Percentiles rank a stretch among this genome's conserved stretches.
Conservation (phyloP, 2,329 filamentous ascomycete species). For the Paraphaeosphaeria sporulosa region DNA sequence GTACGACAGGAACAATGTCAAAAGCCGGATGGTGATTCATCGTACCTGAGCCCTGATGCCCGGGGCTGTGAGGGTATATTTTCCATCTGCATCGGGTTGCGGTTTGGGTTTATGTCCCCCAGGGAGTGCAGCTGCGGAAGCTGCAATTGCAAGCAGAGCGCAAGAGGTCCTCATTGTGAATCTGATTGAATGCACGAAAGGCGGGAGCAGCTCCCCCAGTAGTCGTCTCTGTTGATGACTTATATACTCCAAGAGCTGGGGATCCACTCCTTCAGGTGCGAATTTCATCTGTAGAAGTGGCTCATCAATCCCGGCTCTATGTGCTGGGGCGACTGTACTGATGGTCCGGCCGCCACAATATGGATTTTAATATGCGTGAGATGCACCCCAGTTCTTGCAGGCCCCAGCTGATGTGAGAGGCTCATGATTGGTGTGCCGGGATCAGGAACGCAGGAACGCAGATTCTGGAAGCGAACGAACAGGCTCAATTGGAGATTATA, state of each 20-base stretch:
- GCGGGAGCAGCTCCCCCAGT: constrained; percentile 11
- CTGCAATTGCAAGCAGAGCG: constrained; percentile 27
- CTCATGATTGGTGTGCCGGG: constrained; percentile 3
- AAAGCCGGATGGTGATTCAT: neutral
- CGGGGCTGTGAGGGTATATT: constrained; percentile 39
- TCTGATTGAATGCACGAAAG: constrained; percentile 6
- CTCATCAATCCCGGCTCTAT: constrained; percentile 24
- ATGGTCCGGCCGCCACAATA: constrained; percentile 24
- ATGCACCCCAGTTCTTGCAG: constrained; percentile 27
- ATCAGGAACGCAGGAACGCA: constrained; percentile 7
- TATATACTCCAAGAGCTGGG: constrained; percentile 24
- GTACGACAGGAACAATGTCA: neutral
- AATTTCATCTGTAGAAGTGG: constrained; percentile 20
- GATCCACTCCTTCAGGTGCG: constrained; percentile 14
- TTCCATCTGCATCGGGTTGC: constrained; percentile 34
- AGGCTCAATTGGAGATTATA: constrained; percentile 4
- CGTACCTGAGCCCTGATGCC: constrained; percentile 42
- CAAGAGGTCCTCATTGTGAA: constrained; percentile 32
- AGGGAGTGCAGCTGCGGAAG: constrained; percentile 23
- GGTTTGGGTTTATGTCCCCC: constrained; percentile 14
- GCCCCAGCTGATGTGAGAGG: constrained; percentile 27
- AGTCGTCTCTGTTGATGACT: constrained; percentile 19
- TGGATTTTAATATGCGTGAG: constrained; percentile 29
- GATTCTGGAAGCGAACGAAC: constrained; percentile 13
- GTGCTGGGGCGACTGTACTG: constrained; percentile 20